Conservation (phyloP, 2,329 filamentous ascomycete species). For the Botryotinia narcissicola region DNA sequence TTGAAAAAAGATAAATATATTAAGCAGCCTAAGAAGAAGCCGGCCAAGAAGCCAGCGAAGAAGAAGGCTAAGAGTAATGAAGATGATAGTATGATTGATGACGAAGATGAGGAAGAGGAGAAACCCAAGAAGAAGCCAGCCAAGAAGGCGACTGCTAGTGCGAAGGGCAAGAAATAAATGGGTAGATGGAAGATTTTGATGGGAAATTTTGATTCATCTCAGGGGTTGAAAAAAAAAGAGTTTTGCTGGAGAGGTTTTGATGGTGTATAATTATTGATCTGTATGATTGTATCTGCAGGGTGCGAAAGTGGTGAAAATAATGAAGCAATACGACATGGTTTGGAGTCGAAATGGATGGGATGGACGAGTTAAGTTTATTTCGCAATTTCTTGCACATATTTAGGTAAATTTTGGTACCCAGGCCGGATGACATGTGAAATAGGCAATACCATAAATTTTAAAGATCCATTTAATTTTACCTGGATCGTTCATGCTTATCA, state of each 20-base stretch:
- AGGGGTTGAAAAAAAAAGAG: not conserved
- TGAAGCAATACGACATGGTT: not conserved
- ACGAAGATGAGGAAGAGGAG: slow-evolving; percentile 26
- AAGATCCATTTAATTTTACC: not conserved
- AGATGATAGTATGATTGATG: slow-evolving; percentile 30
- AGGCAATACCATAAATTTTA: not conserved
- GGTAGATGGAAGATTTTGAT: not conserved
- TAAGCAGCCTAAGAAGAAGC: slow-evolving; percentile 78
- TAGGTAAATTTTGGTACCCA: not conserved
- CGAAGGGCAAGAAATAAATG: slow-evolving; percentile 33
- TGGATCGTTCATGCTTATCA: not conserved
- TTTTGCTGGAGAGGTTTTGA: not conserved
- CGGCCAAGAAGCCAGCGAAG: slow-evolving; percentile 48
- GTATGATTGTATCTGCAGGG: not conserved
- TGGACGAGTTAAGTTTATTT: not conserved
- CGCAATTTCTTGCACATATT: slow-evolving; percentile 10
- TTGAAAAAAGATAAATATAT: slow-evolving; percentile 95
- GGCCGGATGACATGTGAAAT: not conserved
- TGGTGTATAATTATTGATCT: slow-evolving; percentile 1
- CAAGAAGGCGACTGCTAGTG: slow-evolving; percentile 21
- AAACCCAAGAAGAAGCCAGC: slow-evolving; percentile 34
- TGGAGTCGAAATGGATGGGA: not conserved
- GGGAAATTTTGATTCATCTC: not conserved
- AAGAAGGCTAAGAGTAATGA: slow-evolving; percentile 30
- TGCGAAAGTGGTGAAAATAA: not conserved